These are phyloP conservation scores for Pharus latifolius DNA, from an alignment of 176 grass and related monocot genomes.

Conservation along the genomic window DNA sequence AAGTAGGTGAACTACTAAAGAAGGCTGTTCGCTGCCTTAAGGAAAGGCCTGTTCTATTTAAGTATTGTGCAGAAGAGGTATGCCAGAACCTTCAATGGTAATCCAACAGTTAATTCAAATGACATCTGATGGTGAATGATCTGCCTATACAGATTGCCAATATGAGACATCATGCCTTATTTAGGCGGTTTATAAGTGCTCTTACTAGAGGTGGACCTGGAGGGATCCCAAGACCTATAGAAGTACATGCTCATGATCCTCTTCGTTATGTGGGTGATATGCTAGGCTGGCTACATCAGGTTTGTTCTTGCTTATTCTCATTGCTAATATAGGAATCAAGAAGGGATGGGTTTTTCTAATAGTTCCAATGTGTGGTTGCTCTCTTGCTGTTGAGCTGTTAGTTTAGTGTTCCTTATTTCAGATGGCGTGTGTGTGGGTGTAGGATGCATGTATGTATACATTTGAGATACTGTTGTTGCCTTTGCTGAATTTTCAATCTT, in stretches of 20 bases:
- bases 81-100: neutral
- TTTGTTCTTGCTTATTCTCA: conserved; percentile 22
- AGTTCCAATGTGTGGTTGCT: neutral
- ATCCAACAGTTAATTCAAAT: conserved; percentile 7
- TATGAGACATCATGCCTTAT: conserved; percentile 97
- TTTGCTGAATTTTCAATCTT: conserved; percentile 4
- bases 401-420: neutral
- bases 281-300: conserved; percentile 99
- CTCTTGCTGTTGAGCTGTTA: neutral
- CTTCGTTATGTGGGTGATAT: conserved; percentile 97
- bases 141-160: conserved; percentile 73
- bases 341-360: neutral
- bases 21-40: conserved; percentile 77
- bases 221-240: conserved; percentile 86
- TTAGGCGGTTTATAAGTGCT: conserved; percentile 97
- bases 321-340: neutral
- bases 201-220: conserved; percentile 95
- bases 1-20: conserved; percentile 89
- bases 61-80: conserved; percentile 99
- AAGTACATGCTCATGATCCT: conserved; percentile 99
- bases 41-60: conserved; percentile 93
- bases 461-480: neutral
- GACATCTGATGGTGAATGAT: conserved; percentile 4
- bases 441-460: neutral
- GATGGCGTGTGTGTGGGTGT: neutral